Conservation (phyloP, 23 red algal species). For the Chondrus crispus region DNA sequence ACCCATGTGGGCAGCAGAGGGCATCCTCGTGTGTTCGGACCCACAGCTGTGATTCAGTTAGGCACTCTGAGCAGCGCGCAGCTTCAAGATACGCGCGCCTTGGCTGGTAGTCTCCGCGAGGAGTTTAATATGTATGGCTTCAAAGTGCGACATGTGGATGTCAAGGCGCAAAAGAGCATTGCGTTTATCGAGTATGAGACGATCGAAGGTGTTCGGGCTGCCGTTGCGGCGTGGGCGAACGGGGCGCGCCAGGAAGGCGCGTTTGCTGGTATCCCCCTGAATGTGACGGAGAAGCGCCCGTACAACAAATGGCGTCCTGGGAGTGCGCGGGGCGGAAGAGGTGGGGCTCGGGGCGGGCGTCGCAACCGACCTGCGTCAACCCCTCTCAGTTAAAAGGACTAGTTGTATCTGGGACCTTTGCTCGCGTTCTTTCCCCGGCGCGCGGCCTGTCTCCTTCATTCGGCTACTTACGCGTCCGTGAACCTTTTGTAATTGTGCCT, state of each 20-base stretch:
- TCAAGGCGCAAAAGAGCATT: conserved; percentile 45
- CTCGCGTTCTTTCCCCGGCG: too few species aligned
- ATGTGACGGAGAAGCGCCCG: conserved; percentile 51
- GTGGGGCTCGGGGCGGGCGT: conserved; percentile 19
- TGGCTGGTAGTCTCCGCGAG: neutral
- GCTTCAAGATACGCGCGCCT: conserved; percentile 14
- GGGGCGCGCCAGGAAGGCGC: conserved; percentile 17
- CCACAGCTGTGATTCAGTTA: conserved; percentile 42
- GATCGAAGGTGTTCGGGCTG: conserved; percentile 26
- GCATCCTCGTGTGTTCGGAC: conserved; percentile 30
- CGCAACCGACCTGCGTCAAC: conserved; percentile 17
- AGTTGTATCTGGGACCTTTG: too few species aligned
- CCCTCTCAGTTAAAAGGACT: conserved; percentile 41
- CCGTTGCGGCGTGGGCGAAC: conserved; percentile 47
- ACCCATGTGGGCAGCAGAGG: neutral
- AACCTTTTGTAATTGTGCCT: too few species aligned
- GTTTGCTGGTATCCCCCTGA: conserved; percentile 32
- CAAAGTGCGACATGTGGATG: conserved; percentile 48
- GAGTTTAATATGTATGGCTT: conserved; percentile 51
- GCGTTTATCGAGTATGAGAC: conserved; percentile 60
- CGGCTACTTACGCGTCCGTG: too few species aligned
- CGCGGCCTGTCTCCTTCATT: too few species aligned
- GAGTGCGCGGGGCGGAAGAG: conserved; percentile 45
- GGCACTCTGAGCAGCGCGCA: neutral
- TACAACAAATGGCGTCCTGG: conserved; percentile 22